phyloP scores from a whole-genome alignment of 1,284 basidiomycete genomes.

The Inonotus obliquus region DNA sequence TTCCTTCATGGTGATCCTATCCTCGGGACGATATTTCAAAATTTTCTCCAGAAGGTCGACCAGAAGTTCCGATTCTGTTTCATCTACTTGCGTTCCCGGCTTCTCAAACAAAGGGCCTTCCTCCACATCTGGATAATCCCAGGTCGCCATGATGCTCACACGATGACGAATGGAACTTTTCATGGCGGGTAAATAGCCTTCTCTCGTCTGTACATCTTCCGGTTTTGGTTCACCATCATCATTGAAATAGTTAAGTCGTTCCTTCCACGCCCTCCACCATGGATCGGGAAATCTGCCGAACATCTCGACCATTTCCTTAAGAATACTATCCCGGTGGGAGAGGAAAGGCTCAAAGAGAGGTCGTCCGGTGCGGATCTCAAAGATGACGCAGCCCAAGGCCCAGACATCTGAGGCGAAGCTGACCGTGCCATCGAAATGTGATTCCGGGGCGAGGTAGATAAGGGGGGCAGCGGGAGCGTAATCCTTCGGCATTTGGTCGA shows the following conservation, averaged over 20 bases:
- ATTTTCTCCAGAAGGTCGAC: background rate
- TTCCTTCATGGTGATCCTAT: background rate
- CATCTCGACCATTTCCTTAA: background rate
- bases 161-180: background rate
- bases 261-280: background rate
- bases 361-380: background rate
- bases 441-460: background rate
- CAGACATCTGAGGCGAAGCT: background rate
- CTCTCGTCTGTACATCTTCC: background rate
- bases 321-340: background rate
- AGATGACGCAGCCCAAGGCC: background rate
- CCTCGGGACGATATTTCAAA: background rate
- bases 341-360: background rate
- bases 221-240: background rate
- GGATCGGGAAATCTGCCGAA: background rate
- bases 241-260: background rate
- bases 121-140: background rate
- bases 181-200: background rate
- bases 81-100: background rate
- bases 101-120: background rate
- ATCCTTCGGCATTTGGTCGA: background rate
- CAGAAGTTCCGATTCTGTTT: background rate
- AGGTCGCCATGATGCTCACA: no score
- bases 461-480: background rate
- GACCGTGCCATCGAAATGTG: background rate